Conservation (phyloP, 371 early-diverging fungal species). For the Dinochytrium kinnereticum region DNA sequence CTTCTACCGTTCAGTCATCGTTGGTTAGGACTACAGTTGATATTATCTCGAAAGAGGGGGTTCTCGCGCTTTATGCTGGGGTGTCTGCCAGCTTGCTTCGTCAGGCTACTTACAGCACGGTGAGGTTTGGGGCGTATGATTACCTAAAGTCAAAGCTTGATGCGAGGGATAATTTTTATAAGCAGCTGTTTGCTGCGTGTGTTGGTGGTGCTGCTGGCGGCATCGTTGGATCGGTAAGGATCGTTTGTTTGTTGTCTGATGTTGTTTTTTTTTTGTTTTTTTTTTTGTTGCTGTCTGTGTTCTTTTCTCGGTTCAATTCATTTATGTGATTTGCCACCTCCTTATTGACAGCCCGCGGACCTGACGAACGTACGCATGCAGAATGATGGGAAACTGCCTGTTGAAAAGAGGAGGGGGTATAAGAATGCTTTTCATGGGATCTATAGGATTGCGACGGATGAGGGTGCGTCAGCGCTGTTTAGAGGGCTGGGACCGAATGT, state of each 20-base stretch:
- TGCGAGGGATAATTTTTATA: conserved; percentile 46
- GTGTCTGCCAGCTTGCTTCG: conserved; percentile 59
- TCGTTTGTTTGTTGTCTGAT: too few relatives aligned
- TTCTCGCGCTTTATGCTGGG: conserved; percentile 53
- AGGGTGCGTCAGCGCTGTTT: conserved; percentile 45
- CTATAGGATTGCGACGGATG: conserved; percentile 30
- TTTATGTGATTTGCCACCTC: too few relatives aligned
- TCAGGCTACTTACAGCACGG: conserved; percentile 59
- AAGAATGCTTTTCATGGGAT: conserved; percentile 39
- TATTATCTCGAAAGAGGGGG: conserved; percentile 42
- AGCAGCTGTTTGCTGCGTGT: conserved; percentile 66
- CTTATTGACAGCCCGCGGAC: conserved; percentile 72
- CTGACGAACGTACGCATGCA: conserved; percentile 70
- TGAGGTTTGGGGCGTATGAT: conserved; percentile 65
- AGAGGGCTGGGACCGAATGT: conserved; percentile 47
- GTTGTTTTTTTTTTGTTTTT: too few relatives aligned
- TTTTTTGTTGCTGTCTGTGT: too few relatives aligned
- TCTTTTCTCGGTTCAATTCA: too few relatives aligned
- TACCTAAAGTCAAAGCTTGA: conserved; percentile 31
- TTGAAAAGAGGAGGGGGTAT: conserved; percentile 28
- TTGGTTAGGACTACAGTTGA: conserved; percentile 55
- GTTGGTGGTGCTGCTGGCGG: conserved; percentile 81
- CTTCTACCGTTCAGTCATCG: conserved; percentile 54
- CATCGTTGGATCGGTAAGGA: conserved; percentile 58
- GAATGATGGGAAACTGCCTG: conserved; percentile 36